Conservation (phyloP, 1,284 basidiomycete genomes). For the Microbotryum silenes-acaulis region DNA sequence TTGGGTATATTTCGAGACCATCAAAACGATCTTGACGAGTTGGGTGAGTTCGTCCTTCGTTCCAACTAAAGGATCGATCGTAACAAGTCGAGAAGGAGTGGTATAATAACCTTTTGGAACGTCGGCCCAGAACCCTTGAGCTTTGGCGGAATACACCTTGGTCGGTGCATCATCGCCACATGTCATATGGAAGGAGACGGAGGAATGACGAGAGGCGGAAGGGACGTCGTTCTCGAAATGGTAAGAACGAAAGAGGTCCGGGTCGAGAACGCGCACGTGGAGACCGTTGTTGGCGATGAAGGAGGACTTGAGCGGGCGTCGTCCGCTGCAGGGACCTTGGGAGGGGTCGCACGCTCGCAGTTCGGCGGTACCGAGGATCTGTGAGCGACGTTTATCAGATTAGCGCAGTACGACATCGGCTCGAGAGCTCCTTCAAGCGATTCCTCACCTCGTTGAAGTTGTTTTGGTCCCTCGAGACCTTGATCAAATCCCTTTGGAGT, state of each 20-base stretch:
- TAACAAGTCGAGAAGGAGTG: constrained; percentile 15
- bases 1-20: constrained; percentile 14
- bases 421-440: background rate
- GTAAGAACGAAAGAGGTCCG: constrained; percentile 4
- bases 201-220: background rate
- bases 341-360: constrained; percentile 1
- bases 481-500: constrained; percentile 11
- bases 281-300: constrained; percentile 15
- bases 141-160: constrained; percentile 16
- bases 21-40: constrained; percentile 11
- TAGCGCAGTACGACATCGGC: background rate
- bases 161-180: constrained; percentile 19
- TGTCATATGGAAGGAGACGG: constrained; percentile 18
- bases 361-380: constrained; percentile 19
- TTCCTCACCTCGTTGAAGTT: constrained; percentile 19
- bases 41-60: background rate
- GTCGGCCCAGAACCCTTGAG: constrained; percentile 32
- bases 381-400: background rate
- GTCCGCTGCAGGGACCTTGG: background rate
- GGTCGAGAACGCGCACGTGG: constrained; percentile 17
- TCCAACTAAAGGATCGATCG: constrained; percentile 10
- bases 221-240: constrained; percentile 17
- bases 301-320: constrained; percentile 6
- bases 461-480: constrained; percentile 18
- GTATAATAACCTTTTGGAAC: constrained; percentile 26